These are phyloP conservation scores for Erysimum pusillum DNA, from an alignment of 441 rosid genomes.

Conservation along the genomic window DNA sequence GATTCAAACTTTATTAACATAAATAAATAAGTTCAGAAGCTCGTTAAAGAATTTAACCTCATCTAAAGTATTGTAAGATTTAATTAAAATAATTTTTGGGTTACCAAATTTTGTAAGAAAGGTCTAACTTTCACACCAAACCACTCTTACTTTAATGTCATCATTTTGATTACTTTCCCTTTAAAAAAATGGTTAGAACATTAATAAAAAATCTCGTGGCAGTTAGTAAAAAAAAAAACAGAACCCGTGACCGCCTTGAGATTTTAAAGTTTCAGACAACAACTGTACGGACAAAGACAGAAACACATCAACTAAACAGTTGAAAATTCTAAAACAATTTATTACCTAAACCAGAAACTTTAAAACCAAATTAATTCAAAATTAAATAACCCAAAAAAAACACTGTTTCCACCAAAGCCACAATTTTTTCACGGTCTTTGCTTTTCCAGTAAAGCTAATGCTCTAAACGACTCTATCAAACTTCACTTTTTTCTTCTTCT, in stretches of 20 bases:
- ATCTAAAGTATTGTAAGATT: background rate
- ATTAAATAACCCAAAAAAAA: background rate
- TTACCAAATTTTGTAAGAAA: background rate
- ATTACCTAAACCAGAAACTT: constrained; percentile 24
- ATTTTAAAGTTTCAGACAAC: background rate
- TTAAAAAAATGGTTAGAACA: background rate
- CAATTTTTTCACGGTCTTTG: constrained; percentile 32
- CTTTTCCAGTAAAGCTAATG: constrained; percentile 48
- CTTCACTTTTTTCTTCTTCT: constrained; percentile 37
- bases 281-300: constrained; percentile 25
- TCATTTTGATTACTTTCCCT: background rate
- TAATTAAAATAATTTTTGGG: background rate
- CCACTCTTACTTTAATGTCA: background rate
- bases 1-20: too few relatives aligned
- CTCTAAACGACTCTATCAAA: constrained; percentile 49
- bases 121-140: background rate
- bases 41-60: too few relatives aligned
- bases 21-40: too few relatives aligned
- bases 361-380: background rate
- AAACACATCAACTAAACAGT: constrained; percentile 21
- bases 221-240: constrained; percentile 18
- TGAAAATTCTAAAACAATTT: constrained; percentile 26
- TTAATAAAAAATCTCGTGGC: constrained; percentile 8
- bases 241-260: constrained; percentile 25
- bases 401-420: constrained; percentile 43